Base-by-base conservation (phyloP, 768 basidiomycete genomes). In the Termitomyces sp. region DNA sequence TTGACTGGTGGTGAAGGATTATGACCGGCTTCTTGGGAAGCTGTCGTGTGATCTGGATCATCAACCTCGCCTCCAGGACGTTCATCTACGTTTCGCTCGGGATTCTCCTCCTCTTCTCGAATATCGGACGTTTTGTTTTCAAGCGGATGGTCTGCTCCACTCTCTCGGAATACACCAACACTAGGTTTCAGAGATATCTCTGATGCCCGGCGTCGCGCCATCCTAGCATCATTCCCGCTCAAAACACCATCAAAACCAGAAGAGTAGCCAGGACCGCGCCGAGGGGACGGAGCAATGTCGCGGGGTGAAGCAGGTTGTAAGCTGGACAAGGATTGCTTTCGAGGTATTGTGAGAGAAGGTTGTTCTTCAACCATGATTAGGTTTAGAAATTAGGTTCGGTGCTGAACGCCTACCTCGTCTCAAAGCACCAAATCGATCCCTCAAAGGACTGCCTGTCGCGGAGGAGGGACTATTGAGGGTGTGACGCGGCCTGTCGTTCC, bases 211-310 rank as follows among this genome's bases (percentile, higher is more conserved):
- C 84, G 78, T 60, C 83, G 76, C 12, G 84, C 73, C 17, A 77
- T 70, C 89, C 89, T 88, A 30, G 85, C 80, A 51, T 90, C 88
- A 45, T 83, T 84, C 48, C 73, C 75, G 47, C 73, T 75, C 47
- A 90, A 72, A 10, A 90, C 80, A n/a, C 88, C 88, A 62, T 91
- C 89, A 60, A 90, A 88, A 54, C 79, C 79, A 53, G 82, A 72
- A 21, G 77, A 72, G 61, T 77, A 77, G 10, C 82, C 77, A 54
- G 81, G 73, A 51, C 88, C 82, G 58, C 76, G 76, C 51, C 89
- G 85, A 60, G 89, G 87, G 35, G 88, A 88, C 42, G 82, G 79
- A 21, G 73, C 74, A 12, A 66, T 65, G 48, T 88, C 87, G 46
- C 87, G 84, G 38, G 87, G 78, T 43, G 84, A 81, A 53, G 72